Base-by-base conservation (phyloP, 495 filamentous ascomycete genomes). In the Chaetomium cochliodes region DNA sequence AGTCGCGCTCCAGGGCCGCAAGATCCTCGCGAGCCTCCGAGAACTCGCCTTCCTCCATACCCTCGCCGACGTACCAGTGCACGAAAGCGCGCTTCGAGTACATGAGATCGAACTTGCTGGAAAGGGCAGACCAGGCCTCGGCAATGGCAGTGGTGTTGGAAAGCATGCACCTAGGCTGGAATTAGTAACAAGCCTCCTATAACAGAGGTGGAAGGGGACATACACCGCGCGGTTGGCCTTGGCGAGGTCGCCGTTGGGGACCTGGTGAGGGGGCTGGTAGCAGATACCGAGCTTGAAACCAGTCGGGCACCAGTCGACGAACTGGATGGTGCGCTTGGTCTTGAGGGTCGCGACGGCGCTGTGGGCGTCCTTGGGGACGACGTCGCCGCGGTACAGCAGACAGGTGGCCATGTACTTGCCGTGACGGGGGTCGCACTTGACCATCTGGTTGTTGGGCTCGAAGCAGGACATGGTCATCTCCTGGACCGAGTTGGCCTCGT, bases 1-100 rank as follows among this genome's bases (percentile, higher is more conserved):
- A 98, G 80, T 98, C 94, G 68, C 93, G 90, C 87, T 98, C 94
- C 51, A 98, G 87, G 70, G 94, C 94, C 73, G 94, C 94, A 73
- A 98, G 79, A 80, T 98, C 94, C 84, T 98, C 94, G 79, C 94
- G 91, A 59, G 94, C 94, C 86, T 98, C 94, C 55, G 92, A 96
- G 85, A 98, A 98, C 79, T 98, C 94, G 75, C 94, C 94, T 80
- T 98, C 94, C 85, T 98, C 94, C 94, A 98, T 98, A 87, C 94
- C 94, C 85, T 98, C 94, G 81, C 94, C 94, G 77, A 98, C 94
- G 73, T 98, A 98, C 94, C 94, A 98, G 81, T 98, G 94, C 58
- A 98, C 94, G 82, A 98, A 98, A 62, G 94, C 94, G 80, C 94
- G 94, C 88, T 98, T 98, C 77, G 93, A 93, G 86, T 98, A 98